phyloP scores from a whole-genome alignment of 345 rosid species.

The Brassica cretica region DNA sequence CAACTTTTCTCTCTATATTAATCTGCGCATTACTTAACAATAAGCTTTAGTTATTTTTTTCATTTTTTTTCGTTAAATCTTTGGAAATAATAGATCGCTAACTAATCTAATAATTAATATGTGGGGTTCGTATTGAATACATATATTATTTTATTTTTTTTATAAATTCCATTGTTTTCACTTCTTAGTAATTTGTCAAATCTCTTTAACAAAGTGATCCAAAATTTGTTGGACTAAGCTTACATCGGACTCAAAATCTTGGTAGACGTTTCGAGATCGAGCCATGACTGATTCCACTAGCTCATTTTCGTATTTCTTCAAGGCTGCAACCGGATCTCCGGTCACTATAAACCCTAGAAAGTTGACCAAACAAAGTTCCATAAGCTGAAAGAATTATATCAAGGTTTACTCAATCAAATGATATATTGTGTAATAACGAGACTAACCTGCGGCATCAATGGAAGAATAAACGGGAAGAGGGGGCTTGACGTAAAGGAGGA shows the following conservation, averaged over 20 bases:
- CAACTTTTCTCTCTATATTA: conserved; percentile 56
- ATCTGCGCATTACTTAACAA: conserved; percentile 40
- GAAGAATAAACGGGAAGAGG: conserved; percentile 65
- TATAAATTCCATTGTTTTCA: not conserved
- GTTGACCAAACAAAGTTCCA: conserved; percentile 11
- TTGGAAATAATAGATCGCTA: not conserved
- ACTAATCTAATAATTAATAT: not conserved
- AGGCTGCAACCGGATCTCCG: conserved; percentile 45
- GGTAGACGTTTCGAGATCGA: conserved; percentile 66
- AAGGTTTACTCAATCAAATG: not conserved
- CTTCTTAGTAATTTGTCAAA: not conserved
- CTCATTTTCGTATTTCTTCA: conserved; percentile 56
- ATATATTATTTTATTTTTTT: no score
- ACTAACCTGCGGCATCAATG: conserved; percentile 64
- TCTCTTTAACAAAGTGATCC: not conserved
- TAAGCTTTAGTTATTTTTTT: not conserved
- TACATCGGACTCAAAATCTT: conserved; percentile 34
- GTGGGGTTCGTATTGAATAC: not conserved
- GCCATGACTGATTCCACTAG: conserved; percentile 68
- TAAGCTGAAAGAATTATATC: not conserved
- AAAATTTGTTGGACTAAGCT: not conserved
- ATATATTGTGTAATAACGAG: not conserved
- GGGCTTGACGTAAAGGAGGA: conserved; percentile 83
- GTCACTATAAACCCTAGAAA: conserved; percentile 57
- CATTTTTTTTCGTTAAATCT: not conserved